Evolutionary conservation across 352 stramenopile species (phyloP).

Genomic region (Hyaloperonospora brassicae): DNA sequence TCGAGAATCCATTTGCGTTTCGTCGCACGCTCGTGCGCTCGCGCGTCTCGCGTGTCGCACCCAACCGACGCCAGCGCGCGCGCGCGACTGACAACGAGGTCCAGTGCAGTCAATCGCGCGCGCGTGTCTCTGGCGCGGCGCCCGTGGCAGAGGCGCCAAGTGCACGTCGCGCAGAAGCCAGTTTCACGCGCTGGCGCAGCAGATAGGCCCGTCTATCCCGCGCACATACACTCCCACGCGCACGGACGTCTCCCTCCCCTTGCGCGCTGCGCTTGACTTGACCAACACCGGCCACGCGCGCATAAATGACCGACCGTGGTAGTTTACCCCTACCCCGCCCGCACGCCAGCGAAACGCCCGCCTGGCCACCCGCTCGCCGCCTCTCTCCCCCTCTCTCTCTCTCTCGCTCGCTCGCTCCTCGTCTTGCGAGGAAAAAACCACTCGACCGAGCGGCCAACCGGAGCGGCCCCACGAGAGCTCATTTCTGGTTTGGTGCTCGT

Average conservation of each 20-base stretch:
- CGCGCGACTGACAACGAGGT: too few species aligned
- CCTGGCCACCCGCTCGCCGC: background rate
- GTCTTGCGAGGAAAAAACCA: conserved; percentile 10
- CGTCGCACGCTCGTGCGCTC: too few species aligned
- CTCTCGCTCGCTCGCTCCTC: too few species aligned
- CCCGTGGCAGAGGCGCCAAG: background rate
- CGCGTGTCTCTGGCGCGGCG: background rate
- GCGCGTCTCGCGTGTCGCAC: too few species aligned
- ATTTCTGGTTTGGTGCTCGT: conserved; percentile 58
- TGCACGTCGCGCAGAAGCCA: conserved; percentile 10
- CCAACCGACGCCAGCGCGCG: too few species aligned
- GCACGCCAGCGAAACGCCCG: conserved; percentile 22
- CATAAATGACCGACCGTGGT: conserved; percentile 20
- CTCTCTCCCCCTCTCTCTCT: background rate
- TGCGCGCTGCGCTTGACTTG: conserved; percentile 14
- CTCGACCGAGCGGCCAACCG: conserved; percentile 11
- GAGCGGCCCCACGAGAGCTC: conserved; percentile 14
- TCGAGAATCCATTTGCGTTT: too few species aligned
- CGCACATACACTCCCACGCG: too few species aligned
- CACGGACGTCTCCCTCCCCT: background rate
- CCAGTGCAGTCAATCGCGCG: background rate
- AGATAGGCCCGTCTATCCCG: too few species aligned
- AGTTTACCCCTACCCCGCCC: conserved; percentile 17
- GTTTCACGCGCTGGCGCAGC: background rate
- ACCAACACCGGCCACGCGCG: conserved; percentile 20